Conservation (phyloP, 2,329 filamentous ascomycete species). For the Aspergillus sp. region DNA sequence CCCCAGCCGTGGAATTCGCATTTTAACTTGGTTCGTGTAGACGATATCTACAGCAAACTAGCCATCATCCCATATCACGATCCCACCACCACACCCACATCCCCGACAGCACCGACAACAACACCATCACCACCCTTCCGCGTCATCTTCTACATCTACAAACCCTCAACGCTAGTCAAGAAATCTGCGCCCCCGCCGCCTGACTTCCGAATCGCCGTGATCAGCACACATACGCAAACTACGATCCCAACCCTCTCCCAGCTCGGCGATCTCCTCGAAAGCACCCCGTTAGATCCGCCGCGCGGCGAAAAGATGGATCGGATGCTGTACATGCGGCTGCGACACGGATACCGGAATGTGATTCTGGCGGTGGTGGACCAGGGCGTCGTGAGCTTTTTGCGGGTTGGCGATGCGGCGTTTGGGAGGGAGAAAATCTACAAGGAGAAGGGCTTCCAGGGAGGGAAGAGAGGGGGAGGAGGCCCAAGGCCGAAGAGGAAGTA, state of each 20-base stretch:
- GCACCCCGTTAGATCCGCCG: conserved; percentile 61
- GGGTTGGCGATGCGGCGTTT: conserved; percentile 73
- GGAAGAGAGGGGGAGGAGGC: conserved; percentile 15
- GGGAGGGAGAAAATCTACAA: conserved; percentile 64
- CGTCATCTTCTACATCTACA: conserved; percentile 76
- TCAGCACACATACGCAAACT: conserved; percentile 62
- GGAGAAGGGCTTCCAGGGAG: conserved; percentile 19
- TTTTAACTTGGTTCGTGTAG: conserved; percentile 34
- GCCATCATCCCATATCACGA: conserved; percentile 65
- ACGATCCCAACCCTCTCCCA: conserved; percentile 65
- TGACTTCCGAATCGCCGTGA: conserved; percentile 76
- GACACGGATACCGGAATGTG: conserved; percentile 76
- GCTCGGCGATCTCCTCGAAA: conserved; percentile 61
- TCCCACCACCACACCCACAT: conserved; percentile 34
- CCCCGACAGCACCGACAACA: conserved; percentile 17
- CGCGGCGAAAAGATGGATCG: conserved; percentile 39
- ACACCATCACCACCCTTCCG: conserved; percentile 62
- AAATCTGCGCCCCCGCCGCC: conserved; percentile 71
- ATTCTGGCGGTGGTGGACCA: conserved; percentile 82
- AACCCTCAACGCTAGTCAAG: conserved; percentile 60
- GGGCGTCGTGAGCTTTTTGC: conserved; percentile 79
- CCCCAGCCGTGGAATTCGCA: neutral
- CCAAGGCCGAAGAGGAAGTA: conserved; percentile 23
- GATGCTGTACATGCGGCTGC: conserved; percentile 65
- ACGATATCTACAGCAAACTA: conserved; percentile 66